Conservation (phyloP, 2,329 filamentous ascomycete species). For the Penicillium fuscoglaucum region DNA sequence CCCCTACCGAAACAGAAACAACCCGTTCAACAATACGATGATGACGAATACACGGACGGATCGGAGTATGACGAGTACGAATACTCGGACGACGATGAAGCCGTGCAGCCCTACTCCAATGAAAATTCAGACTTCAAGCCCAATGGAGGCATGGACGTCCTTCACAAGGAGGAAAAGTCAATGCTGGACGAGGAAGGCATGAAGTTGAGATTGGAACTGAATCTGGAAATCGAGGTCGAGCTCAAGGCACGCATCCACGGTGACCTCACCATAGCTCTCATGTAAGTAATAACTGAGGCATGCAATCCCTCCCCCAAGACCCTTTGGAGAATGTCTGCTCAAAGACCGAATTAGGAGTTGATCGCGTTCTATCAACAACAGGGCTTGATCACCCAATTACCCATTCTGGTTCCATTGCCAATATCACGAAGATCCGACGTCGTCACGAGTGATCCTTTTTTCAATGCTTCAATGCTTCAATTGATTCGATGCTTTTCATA, state of each 20-base stretch:
- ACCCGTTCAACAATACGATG: constrained; percentile 21
- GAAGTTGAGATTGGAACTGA: constrained; percentile 59
- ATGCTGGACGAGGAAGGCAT: constrained; percentile 47
- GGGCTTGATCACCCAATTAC: constrained; percentile 19
- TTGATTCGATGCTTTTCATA: constrained; percentile 6
- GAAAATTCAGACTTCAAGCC: constrained; percentile 28
- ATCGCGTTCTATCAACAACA: constrained; percentile 20
- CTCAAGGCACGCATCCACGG: constrained; percentile 66
- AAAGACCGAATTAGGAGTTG: constrained; percentile 28
- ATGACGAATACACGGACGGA: constrained; percentile 34
- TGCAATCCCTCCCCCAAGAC: not conserved
- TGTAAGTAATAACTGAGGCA: constrained; percentile 37
- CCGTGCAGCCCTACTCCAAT: constrained; percentile 32
- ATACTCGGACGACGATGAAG: constrained; percentile 25
- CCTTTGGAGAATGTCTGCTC: constrained; percentile 14
- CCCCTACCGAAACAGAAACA: constrained; percentile 20
- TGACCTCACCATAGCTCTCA: constrained; percentile 58
- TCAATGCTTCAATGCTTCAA: not conserved
- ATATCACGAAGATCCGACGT: constrained; percentile 20
- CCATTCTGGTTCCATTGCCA: constrained; percentile 7
- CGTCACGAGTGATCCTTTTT: constrained; percentile 7
- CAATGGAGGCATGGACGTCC: constrained; percentile 29
- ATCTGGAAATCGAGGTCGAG: constrained; percentile 63
- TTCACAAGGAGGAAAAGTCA: constrained; percentile 30
- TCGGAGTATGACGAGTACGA: constrained; percentile 35